Base-by-base conservation (phyloP, 768 basidiomycete species). In the Suillus clintonianus region DNA sequence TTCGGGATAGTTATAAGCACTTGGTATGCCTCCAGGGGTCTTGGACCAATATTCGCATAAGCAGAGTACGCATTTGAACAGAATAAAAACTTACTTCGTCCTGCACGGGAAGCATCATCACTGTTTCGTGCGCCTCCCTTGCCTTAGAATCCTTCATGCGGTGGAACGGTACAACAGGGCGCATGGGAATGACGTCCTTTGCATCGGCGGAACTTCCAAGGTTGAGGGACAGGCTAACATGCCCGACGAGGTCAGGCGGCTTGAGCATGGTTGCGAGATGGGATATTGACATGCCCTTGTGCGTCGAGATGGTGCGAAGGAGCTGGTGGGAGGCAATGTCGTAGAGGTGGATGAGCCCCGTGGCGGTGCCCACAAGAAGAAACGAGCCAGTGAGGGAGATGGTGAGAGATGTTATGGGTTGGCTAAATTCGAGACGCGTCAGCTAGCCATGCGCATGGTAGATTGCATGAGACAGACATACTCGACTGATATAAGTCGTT, bases 291-390 rank as follows among this genome's bases (percentile, higher is more conserved):
- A 86, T 73, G 50, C 86, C 86, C 68, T 87, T 90, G 73, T 86
- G 90, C 0, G 89, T 81, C 19, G 86, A 83, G 48, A 98, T 87
- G 32, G 91, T 90, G 53, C 95, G 90, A 32, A 97, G 79, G 34
- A 88, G 86, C 72, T 99, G 96, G 71, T 95, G 93, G 0, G 97
- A 97, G 2, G 93, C 87, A 36, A 97, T 84, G 65, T 97, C 92
- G 73, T 95, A 94, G 43, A 95, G 75, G 62, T 93, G 84, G 57
- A 98, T 84, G 14, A 86, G 72, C 3, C 94, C 94, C 2, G 83
- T 75, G 3, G 83, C 74, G 0, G 94, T 96, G 24, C 97, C 95
- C 37, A 87, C 86, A n/a, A 99, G 76, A 13, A 99, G 85, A 48
- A 90, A 82, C 2, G 92, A 85, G 0, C 88, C 85, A 13, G 90